These are phyloP conservation scores for Erodium chrysanthum DNA, from an alignment of 441 rosid species.

Conservation along the genomic window DNA sequence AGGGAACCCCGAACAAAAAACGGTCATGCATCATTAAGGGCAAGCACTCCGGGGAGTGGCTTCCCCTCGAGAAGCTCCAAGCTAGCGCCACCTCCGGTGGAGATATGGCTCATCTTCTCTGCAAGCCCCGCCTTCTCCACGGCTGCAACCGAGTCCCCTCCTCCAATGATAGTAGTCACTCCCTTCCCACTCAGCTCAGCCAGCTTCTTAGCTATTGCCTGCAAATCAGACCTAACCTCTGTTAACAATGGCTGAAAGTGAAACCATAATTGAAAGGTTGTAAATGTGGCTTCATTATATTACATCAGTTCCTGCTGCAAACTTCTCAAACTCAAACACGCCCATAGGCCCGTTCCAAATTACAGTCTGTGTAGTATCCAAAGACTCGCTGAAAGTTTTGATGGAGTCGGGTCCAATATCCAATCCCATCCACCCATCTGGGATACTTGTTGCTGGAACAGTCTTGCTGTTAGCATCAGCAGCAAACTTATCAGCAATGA, in stretches of 20 bases:
- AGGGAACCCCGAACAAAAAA: neutral
- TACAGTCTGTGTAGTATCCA: slow-evolving; percentile 63
- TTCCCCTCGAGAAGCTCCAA: slow-evolving; percentile 19
- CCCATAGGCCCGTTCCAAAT: slow-evolving; percentile 99
- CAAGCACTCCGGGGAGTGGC: slow-evolving; percentile 17
- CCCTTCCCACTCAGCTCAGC: slow-evolving; percentile 14
- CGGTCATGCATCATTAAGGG: slow-evolving; percentile 14
- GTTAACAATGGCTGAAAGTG: neutral
- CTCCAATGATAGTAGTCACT: slow-evolving; percentile 18
- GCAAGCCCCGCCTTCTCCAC: slow-evolving; percentile 15
- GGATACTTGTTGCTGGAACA: slow-evolving; percentile 60
- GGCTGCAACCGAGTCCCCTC: slow-evolving; percentile 14
- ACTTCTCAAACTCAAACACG: slow-evolving; percentile 79
- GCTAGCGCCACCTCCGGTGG: slow-evolving; percentile 10
- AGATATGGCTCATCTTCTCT: slow-evolving; percentile 17
- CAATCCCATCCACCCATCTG: slow-evolving; percentile 76
- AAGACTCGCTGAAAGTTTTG: slow-evolving; percentile 53
- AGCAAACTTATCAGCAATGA: slow-evolving; percentile 78
- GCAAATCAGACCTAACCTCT: neutral
- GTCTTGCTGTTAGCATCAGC: slow-evolving; percentile 82
- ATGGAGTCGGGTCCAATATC: slow-evolving; percentile 40
- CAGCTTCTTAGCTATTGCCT: slow-evolving; percentile 18
- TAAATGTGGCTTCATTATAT: too few species aligned
- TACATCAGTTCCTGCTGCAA: slow-evolving; percentile 87
- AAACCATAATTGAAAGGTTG: neutral